Evolutionary conservation across 495 filamentous ascomycete species (phyloP).

Genomic region (Aspergillus carlsbadensis): DNA sequence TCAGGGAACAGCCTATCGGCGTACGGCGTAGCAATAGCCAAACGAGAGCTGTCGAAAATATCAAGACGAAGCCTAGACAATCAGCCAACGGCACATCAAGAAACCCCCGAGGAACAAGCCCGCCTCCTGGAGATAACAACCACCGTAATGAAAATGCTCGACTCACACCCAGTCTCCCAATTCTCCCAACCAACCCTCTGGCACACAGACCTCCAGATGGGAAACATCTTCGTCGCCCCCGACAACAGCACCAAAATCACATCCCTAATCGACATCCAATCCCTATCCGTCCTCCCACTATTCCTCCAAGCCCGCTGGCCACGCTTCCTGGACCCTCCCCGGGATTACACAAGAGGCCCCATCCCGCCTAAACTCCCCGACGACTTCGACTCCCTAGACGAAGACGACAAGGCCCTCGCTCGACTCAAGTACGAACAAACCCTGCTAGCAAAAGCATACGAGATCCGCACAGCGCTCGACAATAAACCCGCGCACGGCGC

Average conservation of each 20-base stretch:
- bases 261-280: slow-evolving; percentile 29
- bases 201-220: slow-evolving; percentile 26
- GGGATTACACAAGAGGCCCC: slow-evolving; percentile 21
- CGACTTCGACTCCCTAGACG: slow-evolving; percentile 24
- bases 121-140: slow-evolving; percentile 18
- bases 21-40: slow-evolving; percentile 22
- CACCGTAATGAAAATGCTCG: neutral
- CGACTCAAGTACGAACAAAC: slow-evolving; percentile 10
- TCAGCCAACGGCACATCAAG: slow-evolving; percentile 13
- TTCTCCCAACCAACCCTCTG: slow-evolving; percentile 30
- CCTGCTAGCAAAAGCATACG: slow-evolving; percentile 36
- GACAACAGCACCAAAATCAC: slow-evolving; percentile 23
- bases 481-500: slow-evolving; percentile 29
- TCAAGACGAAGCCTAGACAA: slow-evolving; percentile 1
- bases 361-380: slow-evolving; percentile 26
- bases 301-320: slow-evolving; percentile 34
- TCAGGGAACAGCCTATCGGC: slow-evolving; percentile 25
- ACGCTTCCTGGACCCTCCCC: slow-evolving; percentile 24
- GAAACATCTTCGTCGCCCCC: slow-evolving; percentile 31
- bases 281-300: slow-evolving; percentile 20
- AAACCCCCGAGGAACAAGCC: slow-evolving; percentile 20
- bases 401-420: slow-evolving; percentile 23
- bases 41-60: slow-evolving; percentile 23
- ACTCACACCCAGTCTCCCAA: slow-evolving; percentile 13
- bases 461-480: slow-evolving; percentile 29